Percentiles rank a stretch among this genome's conserved stretches.
phyloP scores from a whole-genome alignment of 495 filamentous ascomycete species.

The Articulospora tetracladia region DNA sequence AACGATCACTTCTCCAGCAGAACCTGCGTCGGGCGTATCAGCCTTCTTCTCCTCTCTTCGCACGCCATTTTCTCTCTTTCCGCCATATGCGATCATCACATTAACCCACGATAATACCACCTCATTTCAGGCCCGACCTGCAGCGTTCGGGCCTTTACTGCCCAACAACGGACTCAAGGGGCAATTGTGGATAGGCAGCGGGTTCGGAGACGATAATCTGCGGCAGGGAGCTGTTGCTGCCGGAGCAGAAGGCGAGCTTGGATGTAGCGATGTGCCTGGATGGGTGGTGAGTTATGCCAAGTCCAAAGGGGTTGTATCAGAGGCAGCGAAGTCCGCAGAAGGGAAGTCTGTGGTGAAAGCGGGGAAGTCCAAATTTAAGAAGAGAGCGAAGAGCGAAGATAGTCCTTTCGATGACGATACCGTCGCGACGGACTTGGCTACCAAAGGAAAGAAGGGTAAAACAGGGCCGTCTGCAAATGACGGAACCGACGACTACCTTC shows the following conservation, averaged over 20 bases:
- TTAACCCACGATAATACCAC: conserved; percentile 97
- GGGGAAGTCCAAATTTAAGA: conserved; percentile 11
- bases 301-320: conserved; percentile 16
- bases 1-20: neutral
- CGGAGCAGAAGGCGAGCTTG: conserved; percentile 77
- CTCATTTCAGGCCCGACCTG: conserved; percentile 88
- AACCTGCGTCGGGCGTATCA: conserved; percentile 9
- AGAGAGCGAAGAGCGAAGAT: conserved; percentile 17
- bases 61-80: conserved; percentile 71
- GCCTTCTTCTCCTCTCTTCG: conserved; percentile 39
- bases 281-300: conserved; percentile 61
- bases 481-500: conserved; percentile 89
- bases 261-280: conserved; percentile 94
- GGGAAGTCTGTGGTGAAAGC: conserved; percentile 10
- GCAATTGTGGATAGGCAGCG: conserved; percentile 85
- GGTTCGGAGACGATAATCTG: conserved; percentile 72
- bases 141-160: conserved; percentile 84
- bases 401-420: conserved; percentile 10
- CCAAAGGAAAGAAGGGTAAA: neutral
- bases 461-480: conserved; percentile 46
- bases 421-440: conserved; percentile 1
- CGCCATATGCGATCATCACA: conserved; percentile 90
- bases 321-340: conserved; percentile 14
- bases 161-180: conserved; percentile 74
- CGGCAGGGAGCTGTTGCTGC: conserved; percentile 52